Conservation (phyloP, 495 filamentous ascomycete genomes). For the Pseudevernia furfuracea region DNA sequence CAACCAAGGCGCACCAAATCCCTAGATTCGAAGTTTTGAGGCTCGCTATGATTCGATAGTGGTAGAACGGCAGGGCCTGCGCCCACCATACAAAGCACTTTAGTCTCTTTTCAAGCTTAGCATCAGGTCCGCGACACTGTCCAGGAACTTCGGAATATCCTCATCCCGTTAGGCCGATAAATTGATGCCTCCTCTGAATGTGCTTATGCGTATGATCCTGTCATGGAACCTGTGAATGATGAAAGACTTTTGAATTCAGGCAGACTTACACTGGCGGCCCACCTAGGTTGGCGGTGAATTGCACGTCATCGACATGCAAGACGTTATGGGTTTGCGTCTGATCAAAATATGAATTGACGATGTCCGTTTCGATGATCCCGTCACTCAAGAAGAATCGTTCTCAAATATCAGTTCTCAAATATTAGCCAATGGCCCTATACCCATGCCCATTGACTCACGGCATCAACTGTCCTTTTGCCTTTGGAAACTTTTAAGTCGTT, state of each 20-base stretch:
- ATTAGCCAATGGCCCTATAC: not conserved
- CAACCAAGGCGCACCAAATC: not conserved
- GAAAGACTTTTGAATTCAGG: not conserved
- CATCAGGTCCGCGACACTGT: constrained; percentile 7
- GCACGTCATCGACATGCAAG: constrained; percentile 9
- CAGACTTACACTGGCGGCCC: constrained; percentile 11
- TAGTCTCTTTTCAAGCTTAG: not conserved
- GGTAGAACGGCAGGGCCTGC: not conserved
- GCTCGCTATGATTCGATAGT: not conserved
- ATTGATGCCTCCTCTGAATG: constrained; percentile 9
- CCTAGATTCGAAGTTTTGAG: not conserved
- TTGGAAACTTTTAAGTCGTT: not conserved
- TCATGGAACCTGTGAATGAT: not conserved
- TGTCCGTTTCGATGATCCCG: constrained; percentile 1
- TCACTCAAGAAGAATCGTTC: constrained; percentile 12
- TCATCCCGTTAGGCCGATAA: constrained; percentile 8
- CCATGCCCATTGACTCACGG: not conserved
- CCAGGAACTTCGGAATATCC: not conserved
- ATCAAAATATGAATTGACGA: constrained; percentile 4
- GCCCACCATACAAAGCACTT: not conserved
- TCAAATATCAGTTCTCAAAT: no score
- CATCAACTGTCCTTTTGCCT: not conserved
- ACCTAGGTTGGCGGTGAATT: constrained; percentile 5
- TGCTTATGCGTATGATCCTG: constrained; percentile 12
- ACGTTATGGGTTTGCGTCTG: not conserved